Evolutionary conservation across 2,329 filamentous ascomycete species (phyloP).

Genomic region (Nemania serpens): DNA sequence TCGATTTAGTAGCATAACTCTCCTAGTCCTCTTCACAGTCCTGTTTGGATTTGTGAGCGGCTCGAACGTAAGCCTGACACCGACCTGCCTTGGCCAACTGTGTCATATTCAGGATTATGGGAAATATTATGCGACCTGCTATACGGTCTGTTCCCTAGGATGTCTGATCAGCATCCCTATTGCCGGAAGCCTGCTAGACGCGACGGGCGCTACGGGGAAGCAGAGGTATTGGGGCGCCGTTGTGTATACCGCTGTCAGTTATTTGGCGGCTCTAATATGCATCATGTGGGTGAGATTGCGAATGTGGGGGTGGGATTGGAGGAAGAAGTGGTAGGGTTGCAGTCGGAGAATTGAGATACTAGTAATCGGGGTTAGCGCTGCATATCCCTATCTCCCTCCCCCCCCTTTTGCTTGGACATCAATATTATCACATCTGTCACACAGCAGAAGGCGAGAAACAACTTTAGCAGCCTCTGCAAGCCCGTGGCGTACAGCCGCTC

Average conservation of each 20-base stretch:
- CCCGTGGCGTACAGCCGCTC: neutral
- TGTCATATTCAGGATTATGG: constrained; percentile 14
- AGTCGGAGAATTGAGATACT: neutral
- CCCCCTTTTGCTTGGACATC: too few relatives aligned
- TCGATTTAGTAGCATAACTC: constrained; percentile 1
- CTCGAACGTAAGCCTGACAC: constrained; percentile 15
- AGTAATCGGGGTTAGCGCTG: too few relatives aligned
- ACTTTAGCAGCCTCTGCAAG: neutral
- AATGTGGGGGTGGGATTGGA: constrained; percentile 15
- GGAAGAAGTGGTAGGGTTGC: constrained; percentile 8
- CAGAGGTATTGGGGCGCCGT: constrained; percentile 15
- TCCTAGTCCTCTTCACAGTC: constrained; percentile 7
- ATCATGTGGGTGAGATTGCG: constrained; percentile 17
- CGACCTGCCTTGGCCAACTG: constrained; percentile 15
- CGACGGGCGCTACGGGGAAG: constrained; percentile 8
- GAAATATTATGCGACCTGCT: constrained; percentile 18
- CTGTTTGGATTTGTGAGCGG: constrained; percentile 17
- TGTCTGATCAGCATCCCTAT: constrained; percentile 20
- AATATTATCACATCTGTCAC: neutral
- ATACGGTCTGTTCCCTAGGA: constrained; percentile 13
- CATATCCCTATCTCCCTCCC: too few relatives aligned
- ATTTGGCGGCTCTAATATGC: constrained; percentile 8
- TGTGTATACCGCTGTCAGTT: constrained; percentile 16
- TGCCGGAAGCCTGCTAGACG: constrained; percentile 16
- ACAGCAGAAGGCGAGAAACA: neutral